Conservation (phyloP, 305 asterid species). For the Coffea humblotiana region DNA sequence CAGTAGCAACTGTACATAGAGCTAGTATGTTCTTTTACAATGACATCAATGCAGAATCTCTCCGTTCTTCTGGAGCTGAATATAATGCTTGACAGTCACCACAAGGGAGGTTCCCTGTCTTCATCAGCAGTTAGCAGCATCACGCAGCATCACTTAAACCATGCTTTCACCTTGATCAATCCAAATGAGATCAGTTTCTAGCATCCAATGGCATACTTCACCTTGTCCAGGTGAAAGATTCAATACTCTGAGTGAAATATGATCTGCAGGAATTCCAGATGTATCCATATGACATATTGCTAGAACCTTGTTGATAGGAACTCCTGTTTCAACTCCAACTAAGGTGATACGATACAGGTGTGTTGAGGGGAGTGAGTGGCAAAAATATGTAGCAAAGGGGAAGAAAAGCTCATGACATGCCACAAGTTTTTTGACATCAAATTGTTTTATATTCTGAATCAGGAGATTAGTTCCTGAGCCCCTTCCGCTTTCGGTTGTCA, state of each 20-base stretch:
- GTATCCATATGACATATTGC: slow-evolving; percentile 33
- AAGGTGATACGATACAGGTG: slow-evolving; percentile 20
- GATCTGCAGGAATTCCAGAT: slow-evolving; percentile 10
- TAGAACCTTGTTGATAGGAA: slow-evolving; percentile 3
- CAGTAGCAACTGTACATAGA: too few relatives aligned
- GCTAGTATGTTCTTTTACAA: not conserved
- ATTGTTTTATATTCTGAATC: slow-evolving; percentile 7
- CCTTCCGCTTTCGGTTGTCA: slow-evolving; percentile 17
- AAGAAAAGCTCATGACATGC: slow-evolving; percentile 31
- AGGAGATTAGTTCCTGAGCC: slow-evolving; percentile 20
- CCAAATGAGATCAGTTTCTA: slow-evolving; percentile 25
- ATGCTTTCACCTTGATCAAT: not conserved
- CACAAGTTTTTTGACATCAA: slow-evolving; percentile 14
- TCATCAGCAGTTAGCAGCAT: too few relatives aligned
- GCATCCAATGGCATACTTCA: slow-evolving; percentile 26
- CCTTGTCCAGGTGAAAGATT: slow-evolving; percentile 21
- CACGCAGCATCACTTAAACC: too few relatives aligned
- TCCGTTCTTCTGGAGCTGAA: not conserved
- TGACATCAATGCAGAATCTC: not conserved
- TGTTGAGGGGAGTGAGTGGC: slow-evolving; percentile 24
- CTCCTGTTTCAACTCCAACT: slow-evolving; percentile 10
- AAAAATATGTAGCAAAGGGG: slow-evolving; percentile 28
- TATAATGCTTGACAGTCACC: too few relatives aligned
- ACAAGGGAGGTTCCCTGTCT: too few relatives aligned
- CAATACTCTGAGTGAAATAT: too few relatives aligned